Evolutionary conservation across 768 basidiomycete genomes (phyloP).

Genomic region (Suillus discolor): DNA sequence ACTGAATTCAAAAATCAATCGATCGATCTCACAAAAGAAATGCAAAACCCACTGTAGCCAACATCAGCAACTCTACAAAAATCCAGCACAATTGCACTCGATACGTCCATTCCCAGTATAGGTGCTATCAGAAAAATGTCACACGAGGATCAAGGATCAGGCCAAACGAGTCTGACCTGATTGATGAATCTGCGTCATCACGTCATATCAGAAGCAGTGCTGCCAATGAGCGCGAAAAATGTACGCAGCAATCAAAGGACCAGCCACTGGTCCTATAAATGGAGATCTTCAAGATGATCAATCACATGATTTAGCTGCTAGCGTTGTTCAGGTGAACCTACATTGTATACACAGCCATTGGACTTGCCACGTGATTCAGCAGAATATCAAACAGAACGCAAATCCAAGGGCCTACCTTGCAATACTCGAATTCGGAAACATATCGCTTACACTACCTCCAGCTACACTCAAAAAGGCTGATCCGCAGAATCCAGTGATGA

Average conservation of each 20-base stretch:
- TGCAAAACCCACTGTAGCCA: constrained; percentile 48
- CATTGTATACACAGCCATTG: constrained; percentile 59
- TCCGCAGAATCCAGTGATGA: constrained; percentile 56
- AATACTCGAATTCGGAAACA: constrained; percentile 57
- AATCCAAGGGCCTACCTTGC: constrained; percentile 47
- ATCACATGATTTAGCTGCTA: not conserved
- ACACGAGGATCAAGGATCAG: not conserved
- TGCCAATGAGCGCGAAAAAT: constrained; percentile 20
- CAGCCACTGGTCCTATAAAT: constrained; percentile 57
- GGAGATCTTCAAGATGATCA: constrained; percentile 36
- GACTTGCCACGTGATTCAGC: constrained; percentile 33
- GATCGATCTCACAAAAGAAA: not conserved
- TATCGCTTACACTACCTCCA: constrained; percentile 61
- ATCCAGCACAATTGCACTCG: constrained; percentile 72
- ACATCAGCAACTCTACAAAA: constrained; percentile 49
- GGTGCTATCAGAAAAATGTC: constrained; percentile 39
- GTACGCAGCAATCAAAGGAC: constrained; percentile 62
- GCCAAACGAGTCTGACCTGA: constrained; percentile 42
- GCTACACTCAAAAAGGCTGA: constrained; percentile 63
- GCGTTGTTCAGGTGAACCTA: constrained; percentile 14
- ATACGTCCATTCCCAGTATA: constrained; percentile 80
- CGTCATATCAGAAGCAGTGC: not conserved
- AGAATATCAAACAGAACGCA: not conserved
- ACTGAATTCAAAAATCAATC: constrained; percentile 33
- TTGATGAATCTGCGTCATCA: constrained; percentile 61